These are phyloP conservation scores for Dovyalis caffra DNA, from an alignment of 345 rosid species.

Conservation along the genomic window DNA sequence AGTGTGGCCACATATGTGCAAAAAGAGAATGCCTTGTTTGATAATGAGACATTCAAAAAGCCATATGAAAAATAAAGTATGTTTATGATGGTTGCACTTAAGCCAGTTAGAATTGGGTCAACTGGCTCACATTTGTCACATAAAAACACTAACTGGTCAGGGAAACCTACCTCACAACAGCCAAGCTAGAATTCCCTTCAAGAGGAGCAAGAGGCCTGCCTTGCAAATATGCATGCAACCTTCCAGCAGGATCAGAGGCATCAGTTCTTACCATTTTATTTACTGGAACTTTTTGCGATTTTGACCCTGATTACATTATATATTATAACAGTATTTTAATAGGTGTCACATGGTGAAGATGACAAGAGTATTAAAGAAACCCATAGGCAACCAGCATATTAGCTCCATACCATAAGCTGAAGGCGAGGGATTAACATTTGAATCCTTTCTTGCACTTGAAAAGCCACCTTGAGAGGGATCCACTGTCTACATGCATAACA, in stretches of 20 bases:
- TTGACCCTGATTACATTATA: slow-evolving; percentile 42
- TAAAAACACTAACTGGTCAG: not conserved
- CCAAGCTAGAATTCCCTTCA: slow-evolving; percentile 50
- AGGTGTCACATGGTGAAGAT: no score
- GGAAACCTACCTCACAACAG: slow-evolving; percentile 63
- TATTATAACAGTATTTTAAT: no score
- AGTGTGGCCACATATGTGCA: no score
- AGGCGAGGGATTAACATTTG: slow-evolving; percentile 32
- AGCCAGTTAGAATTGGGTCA: no score
- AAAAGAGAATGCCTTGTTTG: no score
- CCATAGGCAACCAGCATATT: not conserved
- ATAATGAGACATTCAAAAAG: no score
- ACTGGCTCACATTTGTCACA: no score
- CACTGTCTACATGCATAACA: slow-evolving; percentile 44
- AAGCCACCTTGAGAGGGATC: slow-evolving; percentile 52
- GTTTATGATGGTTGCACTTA: no score
- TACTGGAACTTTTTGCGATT: slow-evolving; percentile 69
- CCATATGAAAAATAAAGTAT: no score
- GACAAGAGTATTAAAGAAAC: not conserved
- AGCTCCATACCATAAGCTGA: slow-evolving; percentile 26
- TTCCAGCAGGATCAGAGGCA: slow-evolving; percentile 85
- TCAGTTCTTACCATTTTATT: slow-evolving; percentile 89
- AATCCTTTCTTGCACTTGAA: slow-evolving; percentile 38
- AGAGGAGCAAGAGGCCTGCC: slow-evolving; percentile 41
- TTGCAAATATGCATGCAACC: slow-evolving; percentile 76